These are phyloP conservation scores for Astrocystis sublimbata DNA, from an alignment of 495 filamentous ascomycete genomes.

Conservation along the genomic window DNA sequence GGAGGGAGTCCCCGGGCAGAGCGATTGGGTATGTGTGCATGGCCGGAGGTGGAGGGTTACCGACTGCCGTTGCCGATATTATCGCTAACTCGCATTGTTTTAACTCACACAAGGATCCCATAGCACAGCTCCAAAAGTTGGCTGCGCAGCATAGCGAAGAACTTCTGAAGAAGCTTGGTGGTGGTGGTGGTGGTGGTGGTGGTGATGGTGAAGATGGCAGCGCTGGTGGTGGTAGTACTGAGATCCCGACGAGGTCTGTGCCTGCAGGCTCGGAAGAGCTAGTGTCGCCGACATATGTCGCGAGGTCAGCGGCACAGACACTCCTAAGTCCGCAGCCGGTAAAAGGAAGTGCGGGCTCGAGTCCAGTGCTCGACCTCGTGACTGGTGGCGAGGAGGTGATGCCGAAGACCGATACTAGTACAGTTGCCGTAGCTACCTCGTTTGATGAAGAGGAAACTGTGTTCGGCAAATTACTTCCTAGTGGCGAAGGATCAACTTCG, in stretches of 20 bases:
- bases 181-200: conserved; percentile 22
- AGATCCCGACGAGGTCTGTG: conserved; percentile 43
- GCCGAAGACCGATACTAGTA: neutral
- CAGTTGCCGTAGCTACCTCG: too few relatives aligned
- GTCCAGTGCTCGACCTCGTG: conserved; percentile 34
- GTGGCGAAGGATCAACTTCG: neutral
- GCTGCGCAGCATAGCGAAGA: conserved; percentile 61
- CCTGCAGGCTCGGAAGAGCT: conserved; percentile 52
- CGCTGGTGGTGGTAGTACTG: conserved; percentile 23
- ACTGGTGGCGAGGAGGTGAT: neutral
- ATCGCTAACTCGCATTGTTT: conserved; percentile 64
- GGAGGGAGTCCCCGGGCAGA: conserved; percentile 78
- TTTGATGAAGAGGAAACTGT: neutral
- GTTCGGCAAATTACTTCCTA: neutral
- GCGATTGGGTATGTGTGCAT: conserved; percentile 84
- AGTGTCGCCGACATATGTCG: conserved; percentile 48
- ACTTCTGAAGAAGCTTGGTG: conserved; percentile 48
- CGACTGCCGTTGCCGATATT: conserved; percentile 61
- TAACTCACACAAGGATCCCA: conserved; percentile 67
- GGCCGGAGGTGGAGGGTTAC: conserved; percentile 50
- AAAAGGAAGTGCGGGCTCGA: conserved; percentile 36
- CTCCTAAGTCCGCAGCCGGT: conserved; percentile 44
- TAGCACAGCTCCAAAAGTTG: conserved; percentile 67
- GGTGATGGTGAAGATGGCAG: conserved; percentile 26
- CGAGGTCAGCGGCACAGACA: conserved; percentile 35